A percentile compares a stretch with the other conserved stretches of the same genome.
Conservation (phyloP, 352 stramenopile genomes). For the Pythium folliculosum region DNA sequence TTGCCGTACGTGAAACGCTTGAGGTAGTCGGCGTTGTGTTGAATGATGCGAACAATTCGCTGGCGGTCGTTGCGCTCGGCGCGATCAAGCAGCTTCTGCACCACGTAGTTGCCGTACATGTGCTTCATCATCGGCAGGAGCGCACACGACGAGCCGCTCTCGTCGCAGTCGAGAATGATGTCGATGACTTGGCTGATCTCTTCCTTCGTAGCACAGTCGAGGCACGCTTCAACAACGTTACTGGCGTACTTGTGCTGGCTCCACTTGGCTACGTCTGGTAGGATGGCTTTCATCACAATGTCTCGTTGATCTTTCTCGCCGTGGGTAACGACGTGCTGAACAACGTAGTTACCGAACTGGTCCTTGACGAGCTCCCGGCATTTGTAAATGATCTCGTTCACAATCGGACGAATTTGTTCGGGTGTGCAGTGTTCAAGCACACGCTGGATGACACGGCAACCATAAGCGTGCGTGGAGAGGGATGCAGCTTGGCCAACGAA, state of each 20-base stretch:
- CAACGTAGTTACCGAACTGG: conserved; percentile 99
- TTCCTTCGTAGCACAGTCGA: conserved; percentile 84
- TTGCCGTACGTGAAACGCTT: conserved; percentile 93
- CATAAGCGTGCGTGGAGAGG: conserved; percentile 97
- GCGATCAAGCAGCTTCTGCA: conserved; percentile 95
- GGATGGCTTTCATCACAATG: conserved; percentile 85
- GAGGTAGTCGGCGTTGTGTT: conserved; percentile 88
- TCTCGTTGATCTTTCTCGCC: conserved; percentile 82
- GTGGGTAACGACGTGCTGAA: conserved; percentile 97
- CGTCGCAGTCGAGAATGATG: conserved; percentile 76
- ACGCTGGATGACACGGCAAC: conserved; percentile 97
- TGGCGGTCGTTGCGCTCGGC: conserved; percentile 83
- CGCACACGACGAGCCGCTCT: conserved; percentile 65
- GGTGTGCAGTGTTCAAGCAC: conserved; percentile 96
- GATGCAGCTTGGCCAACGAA: conserved; percentile 91
- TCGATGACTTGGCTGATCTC: conserved; percentile 84
- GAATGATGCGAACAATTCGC: conserved; percentile 90
- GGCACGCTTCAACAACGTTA: conserved; percentile 95
- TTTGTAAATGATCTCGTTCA: conserved; percentile 93
- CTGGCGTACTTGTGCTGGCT: conserved; percentile 95
- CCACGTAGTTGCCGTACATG: conserved; percentile 97
- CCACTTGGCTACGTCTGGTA: conserved; percentile 88
- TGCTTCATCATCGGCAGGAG: conserved; percentile 96
- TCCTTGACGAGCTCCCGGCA: conserved; percentile 91
- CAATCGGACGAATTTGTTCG: conserved; percentile 89